phyloP scores from a whole-genome alignment of 129 eudicot genomes.

The Deinandra increscens region DNA sequence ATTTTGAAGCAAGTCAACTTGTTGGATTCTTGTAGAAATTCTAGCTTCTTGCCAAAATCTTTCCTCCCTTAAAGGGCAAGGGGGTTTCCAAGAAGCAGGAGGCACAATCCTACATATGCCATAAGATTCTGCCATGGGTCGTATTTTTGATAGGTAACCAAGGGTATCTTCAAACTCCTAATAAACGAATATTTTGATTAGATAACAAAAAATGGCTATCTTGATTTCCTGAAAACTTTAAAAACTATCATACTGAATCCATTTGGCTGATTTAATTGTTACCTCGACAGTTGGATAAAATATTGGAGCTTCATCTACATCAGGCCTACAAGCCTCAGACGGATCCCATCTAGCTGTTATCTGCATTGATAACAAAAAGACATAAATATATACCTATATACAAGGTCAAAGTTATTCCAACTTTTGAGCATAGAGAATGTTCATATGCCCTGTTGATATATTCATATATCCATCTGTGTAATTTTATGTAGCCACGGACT shows the following conservation, averaged over 20 bases:
- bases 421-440: neutral
- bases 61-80: constrained; percentile 53
- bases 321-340: constrained; percentile 57
- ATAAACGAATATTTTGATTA: constrained; percentile 10
- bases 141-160: constrained; percentile 60
- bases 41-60: constrained; percentile 53
- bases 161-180: constrained; percentile 78
- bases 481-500: neutral
- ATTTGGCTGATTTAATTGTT: neutral
- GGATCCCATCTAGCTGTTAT: constrained; percentile 75
- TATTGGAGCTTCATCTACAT: constrained; percentile 59
- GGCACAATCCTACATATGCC: constrained; percentile 79
- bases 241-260: neutral
- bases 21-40: constrained; percentile 70
- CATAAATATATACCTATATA: neutral
- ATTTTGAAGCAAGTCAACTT: constrained; percentile 75
- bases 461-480: neutral
- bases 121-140: constrained; percentile 55
- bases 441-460: neutral
- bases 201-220: neutral
- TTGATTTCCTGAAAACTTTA: neutral
- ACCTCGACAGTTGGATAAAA: constrained; percentile 69
- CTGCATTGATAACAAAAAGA: constrained; percentile 30
- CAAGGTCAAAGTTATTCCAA: neutral
- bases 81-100: constrained; percentile 72